Base-by-base conservation (phyloP, 768 basidiomycete genomes). In the Tephrocybe sp. region DNA sequence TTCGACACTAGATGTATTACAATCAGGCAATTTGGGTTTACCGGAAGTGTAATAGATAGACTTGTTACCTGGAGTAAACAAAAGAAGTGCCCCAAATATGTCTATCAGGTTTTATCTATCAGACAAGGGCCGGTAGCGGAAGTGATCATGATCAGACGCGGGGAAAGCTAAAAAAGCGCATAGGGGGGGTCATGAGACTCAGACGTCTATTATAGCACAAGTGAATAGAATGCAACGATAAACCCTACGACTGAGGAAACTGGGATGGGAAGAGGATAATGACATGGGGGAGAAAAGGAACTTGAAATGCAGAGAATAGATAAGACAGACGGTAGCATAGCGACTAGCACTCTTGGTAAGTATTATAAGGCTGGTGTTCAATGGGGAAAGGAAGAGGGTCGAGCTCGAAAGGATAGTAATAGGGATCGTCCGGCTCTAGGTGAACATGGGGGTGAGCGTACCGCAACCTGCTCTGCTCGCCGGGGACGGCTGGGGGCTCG, bases 331-430 rank as follows among this genome's bases (percentile, higher is more conserved):
- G 32, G 56, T 63, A 64, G 51, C 49, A 55, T 64, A 65, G 51
- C 51, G 60, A 68, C 77, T 84, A 87, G 69, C 85, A 87, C 68
- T 84, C 81, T 72, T 79, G 76, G 68, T 80, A 81, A 66, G 67
- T 64, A 77, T 77, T 74, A 76, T 78, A 77, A 58, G 76, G 68
- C 63, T 68, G 72, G 65, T 69, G 65, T 60, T 74, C 73, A 60
- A 78, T 72, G 59, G 82, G 76, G 62, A 85, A 88, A 40, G 88
- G 86, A 50, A 87, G 78, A 33, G 86, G 80, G 60, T 88, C 85
- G 65, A 84, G 70, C 66, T 85, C 83, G 56, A 85, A 85, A 33
- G 76, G 76, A 62, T 79, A 79, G 68, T 84, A 81, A 60, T 77
- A 82, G 38, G 78, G 74, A 68, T 82, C 74, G 71, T 81, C 72